These are phyloP conservation scores for Priceomyces castillae DNA, from an alignment of 805 yeast genomes.

Conservation along the genomic window DNA sequence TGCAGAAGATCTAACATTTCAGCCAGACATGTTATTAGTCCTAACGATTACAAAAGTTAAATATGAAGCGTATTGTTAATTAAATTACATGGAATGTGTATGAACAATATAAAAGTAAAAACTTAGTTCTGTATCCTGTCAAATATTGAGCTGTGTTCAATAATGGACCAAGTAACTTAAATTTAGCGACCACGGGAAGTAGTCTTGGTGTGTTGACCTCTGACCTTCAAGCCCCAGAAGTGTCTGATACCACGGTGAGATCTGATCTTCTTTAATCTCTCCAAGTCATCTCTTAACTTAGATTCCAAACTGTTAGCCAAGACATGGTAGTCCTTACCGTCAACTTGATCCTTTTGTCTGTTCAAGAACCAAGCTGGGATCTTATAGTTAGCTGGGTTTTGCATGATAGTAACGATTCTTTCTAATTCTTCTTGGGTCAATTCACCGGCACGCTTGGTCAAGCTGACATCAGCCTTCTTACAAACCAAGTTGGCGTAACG, in stretches of 20 bases:
- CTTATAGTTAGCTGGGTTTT: constrained; percentile 99
- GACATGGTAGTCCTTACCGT: constrained; percentile 99
- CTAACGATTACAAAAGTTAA: background rate
- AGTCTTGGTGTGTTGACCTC: constrained; percentile 99
- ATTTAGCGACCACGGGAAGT: constrained; percentile 85
- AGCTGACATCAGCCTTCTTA: constrained; percentile 99
- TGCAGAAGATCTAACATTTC: too few species aligned
- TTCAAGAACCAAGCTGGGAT: constrained; percentile 99
- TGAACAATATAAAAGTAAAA: constrained; percentile 9
- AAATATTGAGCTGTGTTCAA: constrained; percentile 4
- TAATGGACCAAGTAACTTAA: constrained; percentile 18
- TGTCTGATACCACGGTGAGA: constrained; percentile 99
- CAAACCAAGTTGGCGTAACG: constrained; percentile 99
- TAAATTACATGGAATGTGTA: constrained; percentile 19
- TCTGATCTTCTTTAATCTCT: constrained; percentile 99
- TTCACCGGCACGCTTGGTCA: constrained; percentile 99
- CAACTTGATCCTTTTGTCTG: constrained; percentile 98
- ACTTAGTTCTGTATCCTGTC: constrained; percentile 3
- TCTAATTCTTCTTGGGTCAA: constrained; percentile 99
- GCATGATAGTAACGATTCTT: constrained; percentile 99
- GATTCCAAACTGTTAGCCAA: constrained; percentile 99
- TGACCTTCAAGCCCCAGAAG: constrained; percentile 99
- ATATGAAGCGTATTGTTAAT: constrained; percentile 7
- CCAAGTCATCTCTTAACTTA: constrained; percentile 99
- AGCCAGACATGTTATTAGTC: too few species aligned